Base-by-base conservation (phyloP, 2,329 filamentous ascomycete genomes). In the Blastomyces parvus region DNA sequence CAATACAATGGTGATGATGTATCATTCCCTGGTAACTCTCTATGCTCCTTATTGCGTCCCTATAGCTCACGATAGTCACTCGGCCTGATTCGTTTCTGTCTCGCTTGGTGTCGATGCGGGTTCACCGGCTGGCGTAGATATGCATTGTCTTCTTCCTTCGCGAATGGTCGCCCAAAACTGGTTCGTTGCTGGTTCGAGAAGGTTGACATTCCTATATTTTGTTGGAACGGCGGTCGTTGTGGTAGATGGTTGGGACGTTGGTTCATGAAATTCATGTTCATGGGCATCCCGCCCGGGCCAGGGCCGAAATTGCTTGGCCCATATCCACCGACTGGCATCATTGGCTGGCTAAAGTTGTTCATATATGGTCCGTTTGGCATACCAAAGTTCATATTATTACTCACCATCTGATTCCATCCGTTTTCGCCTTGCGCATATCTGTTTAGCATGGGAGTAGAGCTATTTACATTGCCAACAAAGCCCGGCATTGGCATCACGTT, bases 71-170 rank as follows among this genome's bases (percentile, higher is more conserved):
- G 84, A 74, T 94, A 97, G 77, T 99, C 94, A 73, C 90, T 94
- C 13, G 92, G 92, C 62, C 94, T 84, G 62, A 90, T 86, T 69
- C 90, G 83, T 67, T 88, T 85, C 70, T 91, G 87, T 70, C 89
- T 85, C 71, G 91, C 90, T 75, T 92, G 88, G 73, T 94, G 90
- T 60, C 94, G 86, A 73, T 96, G 90, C 2, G 92, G 93, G 73
- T 99, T 99, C 66, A 97, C 90, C 0, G 94, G 94, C 75, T 96
- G 93, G 64, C 94, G 85, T 74, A 97, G 95, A 77, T 99, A 99
- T 7, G 94, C 90, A 65, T 91, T 90, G 64, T 96, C 91, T 63
- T 95, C 90, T 67, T 86, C 85, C 64, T 83, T 86, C 1, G 83
- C 82, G 64, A 81, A 78, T 14, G 81, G 80, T 22, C 81, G 80